Evolutionary conservation across 1,284 basidiomycete species (phyloP).

Genomic region (Rugosomyces carneus): DNA sequence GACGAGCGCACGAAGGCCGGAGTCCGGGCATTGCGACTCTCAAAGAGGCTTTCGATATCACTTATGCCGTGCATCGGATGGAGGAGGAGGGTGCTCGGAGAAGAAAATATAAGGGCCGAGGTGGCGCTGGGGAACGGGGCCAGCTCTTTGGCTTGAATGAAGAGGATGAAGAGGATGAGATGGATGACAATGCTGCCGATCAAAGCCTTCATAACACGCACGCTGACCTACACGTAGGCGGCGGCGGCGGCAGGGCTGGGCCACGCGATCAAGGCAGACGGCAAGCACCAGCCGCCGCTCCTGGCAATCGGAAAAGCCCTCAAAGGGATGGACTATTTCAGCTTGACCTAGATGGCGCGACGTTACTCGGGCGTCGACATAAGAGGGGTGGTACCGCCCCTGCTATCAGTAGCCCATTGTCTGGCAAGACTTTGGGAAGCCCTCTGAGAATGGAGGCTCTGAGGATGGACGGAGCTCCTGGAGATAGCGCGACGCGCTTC

Average conservation of each 20-base stretch:
- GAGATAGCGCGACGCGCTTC: constrained; percentile 35
- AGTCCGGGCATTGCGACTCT: constrained; percentile 89
- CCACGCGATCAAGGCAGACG: constrained; percentile 51
- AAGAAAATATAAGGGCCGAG: constrained; percentile 71
- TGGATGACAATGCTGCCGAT: constrained; percentile 28
- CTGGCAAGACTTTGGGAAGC: constrained; percentile 27
- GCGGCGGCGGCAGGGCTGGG: constrained; percentile 75
- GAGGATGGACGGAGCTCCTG: constrained; percentile 24
- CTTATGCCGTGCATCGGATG: constrained; percentile 98
- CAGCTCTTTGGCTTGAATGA: constrained; percentile 89
- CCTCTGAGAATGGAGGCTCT: constrained; percentile 29
- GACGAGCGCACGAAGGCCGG: constrained; percentile 66
- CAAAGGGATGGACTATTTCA: constrained; percentile 57
- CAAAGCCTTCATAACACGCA: constrained; percentile 30
- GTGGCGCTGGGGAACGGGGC: constrained; percentile 74
- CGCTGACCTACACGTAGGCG: constrained; percentile 8
- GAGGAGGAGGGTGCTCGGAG: constrained; percentile 93
- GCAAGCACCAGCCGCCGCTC: constrained; percentile 9
- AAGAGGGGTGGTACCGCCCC: constrained; percentile 28
- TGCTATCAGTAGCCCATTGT: constrained; percentile 32
- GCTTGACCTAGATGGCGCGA: constrained; percentile 79
- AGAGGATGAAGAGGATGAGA: constrained; percentile 71
- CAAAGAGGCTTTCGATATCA: constrained; percentile 98
- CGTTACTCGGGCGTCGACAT: constrained; percentile 72
- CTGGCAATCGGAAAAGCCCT: constrained; percentile 21